Conservation (phyloP, 306 rosid species). For the Herpetospermum pedunculosum region DNA sequence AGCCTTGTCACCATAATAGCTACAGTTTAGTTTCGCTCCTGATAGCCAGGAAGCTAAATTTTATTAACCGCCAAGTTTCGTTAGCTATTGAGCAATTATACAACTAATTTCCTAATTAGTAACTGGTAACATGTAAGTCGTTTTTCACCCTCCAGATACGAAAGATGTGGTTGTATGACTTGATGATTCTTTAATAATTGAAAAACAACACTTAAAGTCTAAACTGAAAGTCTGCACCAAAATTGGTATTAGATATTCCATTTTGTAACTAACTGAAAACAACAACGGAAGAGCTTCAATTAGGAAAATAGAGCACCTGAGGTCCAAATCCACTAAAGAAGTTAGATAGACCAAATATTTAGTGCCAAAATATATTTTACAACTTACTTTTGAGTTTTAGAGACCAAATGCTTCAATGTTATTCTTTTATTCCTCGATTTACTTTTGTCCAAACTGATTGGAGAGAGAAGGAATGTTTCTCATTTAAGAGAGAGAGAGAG, state of each 20-base stretch:
- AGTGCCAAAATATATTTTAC: background rate
- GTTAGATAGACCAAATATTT: background rate
- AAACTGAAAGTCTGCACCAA: background rate
- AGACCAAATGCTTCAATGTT: background rate
- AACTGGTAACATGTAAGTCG: background rate
- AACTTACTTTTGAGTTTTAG: background rate
- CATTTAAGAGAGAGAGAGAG: background rate
- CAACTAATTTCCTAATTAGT: background rate
- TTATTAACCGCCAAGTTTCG: background rate
- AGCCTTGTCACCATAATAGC: background rate
- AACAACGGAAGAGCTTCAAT: background rate
- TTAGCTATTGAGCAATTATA: background rate
- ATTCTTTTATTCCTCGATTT: background rate
- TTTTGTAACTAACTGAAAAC: background rate
- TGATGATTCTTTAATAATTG: background rate
- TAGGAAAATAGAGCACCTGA: background rate
- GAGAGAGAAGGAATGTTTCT: background rate
- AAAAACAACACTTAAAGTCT: background rate
- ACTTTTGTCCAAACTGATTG: background rate
- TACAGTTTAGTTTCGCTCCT: background rate
- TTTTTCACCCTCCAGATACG: background rate
- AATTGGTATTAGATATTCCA: background rate
- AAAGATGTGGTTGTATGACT: background rate
- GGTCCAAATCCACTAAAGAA: background rate
- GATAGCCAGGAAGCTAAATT: background rate